These are phyloP conservation scores for Gyrodon lividus DNA, from an alignment of 768 basidiomycete species.

Conservation along the genomic window DNA sequence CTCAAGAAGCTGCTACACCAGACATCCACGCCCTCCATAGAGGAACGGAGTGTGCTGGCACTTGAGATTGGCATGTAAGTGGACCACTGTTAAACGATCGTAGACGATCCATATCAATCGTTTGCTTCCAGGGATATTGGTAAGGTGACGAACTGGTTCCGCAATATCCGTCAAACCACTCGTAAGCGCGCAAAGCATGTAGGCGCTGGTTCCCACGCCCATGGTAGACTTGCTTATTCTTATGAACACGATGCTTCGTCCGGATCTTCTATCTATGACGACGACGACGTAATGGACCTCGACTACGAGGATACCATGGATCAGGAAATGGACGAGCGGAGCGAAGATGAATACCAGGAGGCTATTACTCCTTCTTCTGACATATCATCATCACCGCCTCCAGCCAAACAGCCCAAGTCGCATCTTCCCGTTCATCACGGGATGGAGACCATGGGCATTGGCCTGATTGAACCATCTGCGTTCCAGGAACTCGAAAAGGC, in stretches of 20 bases:
- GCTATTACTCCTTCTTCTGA: slow-evolving; percentile 71
- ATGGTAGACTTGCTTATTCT: slow-evolving; percentile 34
- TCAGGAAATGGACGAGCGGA: slow-evolving; percentile 50
- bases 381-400: slow-evolving; percentile 40
- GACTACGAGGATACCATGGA: slow-evolving; percentile 43
- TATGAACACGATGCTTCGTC: slow-evolving; percentile 54
- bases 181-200: slow-evolving; percentile 62
- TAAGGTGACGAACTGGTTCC: slow-evolving; percentile 88
- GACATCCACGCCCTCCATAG: slow-evolving; percentile 74
- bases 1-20: slow-evolving; percentile 67
- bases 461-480: slow-evolving; percentile 40
- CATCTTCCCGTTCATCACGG: slow-evolving; percentile 31
- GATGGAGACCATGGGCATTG: slow-evolving; percentile 32
- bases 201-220: slow-evolving; percentile 27
- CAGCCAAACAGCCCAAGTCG: slow-evolving; percentile 31
- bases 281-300: slow-evolving; percentile 50
- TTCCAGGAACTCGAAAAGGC: slow-evolving; percentile 53
- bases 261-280: slow-evolving; percentile 48
- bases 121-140: slow-evolving; percentile 60
- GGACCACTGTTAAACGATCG: not conserved
- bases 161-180: slow-evolving; percentile 80
- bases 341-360: slow-evolving; percentile 73
- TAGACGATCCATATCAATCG: slow-evolving; percentile 7
- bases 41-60: slow-evolving; percentile 73
- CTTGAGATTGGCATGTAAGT: slow-evolving; percentile 75